Evolutionary conservation across 495 filamentous ascomycete species (phyloP).

Genomic region (Aspergillus diversus): DNA sequence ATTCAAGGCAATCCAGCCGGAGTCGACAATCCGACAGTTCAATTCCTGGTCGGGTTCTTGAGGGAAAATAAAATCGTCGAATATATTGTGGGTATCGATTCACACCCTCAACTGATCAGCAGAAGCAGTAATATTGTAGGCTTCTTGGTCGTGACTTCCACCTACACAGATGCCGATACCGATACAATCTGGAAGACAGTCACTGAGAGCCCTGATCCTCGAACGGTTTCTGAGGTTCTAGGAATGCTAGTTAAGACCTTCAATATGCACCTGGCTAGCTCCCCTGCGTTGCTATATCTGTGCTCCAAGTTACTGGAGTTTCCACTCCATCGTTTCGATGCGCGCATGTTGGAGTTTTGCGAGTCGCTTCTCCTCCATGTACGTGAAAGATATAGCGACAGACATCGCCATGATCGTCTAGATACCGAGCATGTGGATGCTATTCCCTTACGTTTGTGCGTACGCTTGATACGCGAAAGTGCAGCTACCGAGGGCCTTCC

Average conservation of each 20-base stretch:
- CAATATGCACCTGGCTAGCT: slow-evolving; percentile 52
- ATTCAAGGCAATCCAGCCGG: slow-evolving; percentile 43
- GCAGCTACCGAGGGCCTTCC: slow-evolving; percentile 41
- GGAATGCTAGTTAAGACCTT: slow-evolving; percentile 72
- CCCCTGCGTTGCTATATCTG: slow-evolving; percentile 65
- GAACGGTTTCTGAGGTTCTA: slow-evolving; percentile 78
- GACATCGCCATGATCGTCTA: slow-evolving; percentile 21
- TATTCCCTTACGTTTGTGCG: slow-evolving; percentile 54
- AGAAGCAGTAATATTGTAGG: slow-evolving; percentile 82
- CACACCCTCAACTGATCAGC: slow-evolving; percentile 85
- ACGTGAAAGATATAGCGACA: slow-evolving; percentile 36
- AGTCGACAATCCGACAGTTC: slow-evolving; percentile 55
- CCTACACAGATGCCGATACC: slow-evolving; percentile 71
- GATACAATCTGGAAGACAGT: slow-evolving; percentile 86
- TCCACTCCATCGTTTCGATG: slow-evolving; percentile 63
- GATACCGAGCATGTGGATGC: slow-evolving; percentile 35
- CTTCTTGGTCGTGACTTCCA: slow-evolving; percentile 81
- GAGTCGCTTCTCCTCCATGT: slow-evolving; percentile 42
- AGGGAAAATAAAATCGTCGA: slow-evolving; percentile 68
- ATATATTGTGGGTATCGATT: slow-evolving; percentile 88
- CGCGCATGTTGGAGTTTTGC: slow-evolving; percentile 54
- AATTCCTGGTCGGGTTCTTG: slow-evolving; percentile 68
- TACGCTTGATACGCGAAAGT: slow-evolving; percentile 71
- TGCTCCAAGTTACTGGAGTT: slow-evolving; percentile 72
- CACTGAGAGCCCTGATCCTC: slow-evolving; percentile 79